These are phyloP conservation scores for Pulveroboletus sp. DNA, from an alignment of 768 basidiomycete genomes.

Conservation along the genomic window DNA sequence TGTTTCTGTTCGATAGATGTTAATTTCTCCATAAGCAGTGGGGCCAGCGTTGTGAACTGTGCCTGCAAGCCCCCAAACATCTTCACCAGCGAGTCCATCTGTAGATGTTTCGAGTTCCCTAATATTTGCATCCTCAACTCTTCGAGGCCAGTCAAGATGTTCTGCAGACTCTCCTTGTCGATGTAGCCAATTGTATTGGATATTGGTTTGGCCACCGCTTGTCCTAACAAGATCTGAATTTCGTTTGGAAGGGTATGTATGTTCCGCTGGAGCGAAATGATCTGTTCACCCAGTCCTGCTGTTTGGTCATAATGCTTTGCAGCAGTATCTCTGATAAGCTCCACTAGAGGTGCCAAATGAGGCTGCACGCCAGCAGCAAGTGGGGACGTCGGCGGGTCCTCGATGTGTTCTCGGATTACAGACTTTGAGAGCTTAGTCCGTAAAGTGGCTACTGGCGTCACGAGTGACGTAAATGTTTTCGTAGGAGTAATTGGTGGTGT, in stretches of 20 bases:
- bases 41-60: slow-evolving; percentile 37
- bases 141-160: slow-evolving; percentile 13
- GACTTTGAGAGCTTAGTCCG: slow-evolving; percentile 19
- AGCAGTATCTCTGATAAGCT: slow-evolving; percentile 33
- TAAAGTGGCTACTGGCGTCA: slow-evolving; percentile 3
- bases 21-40: slow-evolving; percentile 33
- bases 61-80: slow-evolving; percentile 38
- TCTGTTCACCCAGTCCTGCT: slow-evolving; percentile 30
- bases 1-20: slow-evolving; percentile 27
- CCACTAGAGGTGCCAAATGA: slow-evolving; percentile 25
- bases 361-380: slow-evolving; percentile 10
- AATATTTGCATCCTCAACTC: slow-evolving; percentile 15
- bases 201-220: slow-evolving; percentile 3
- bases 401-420: slow-evolving; percentile 16
- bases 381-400: slow-evolving; percentile 11
- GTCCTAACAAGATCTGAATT: slow-evolving; percentile 14
- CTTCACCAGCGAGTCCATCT: slow-evolving; percentile 23
- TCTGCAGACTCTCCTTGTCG: slow-evolving; percentile 2
- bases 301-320: slow-evolving; percentile 35
- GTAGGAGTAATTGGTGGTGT: slow-evolving; percentile 13
- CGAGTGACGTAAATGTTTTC: not conserved
- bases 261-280: slow-evolving; percentile 31
- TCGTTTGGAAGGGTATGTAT: slow-evolving; percentile 28
- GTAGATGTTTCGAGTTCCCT: slow-evolving; percentile 5
- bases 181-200: not conserved